Conservation (phyloP, 805 yeast species). For the Saccharomycopsis vini region DNA sequence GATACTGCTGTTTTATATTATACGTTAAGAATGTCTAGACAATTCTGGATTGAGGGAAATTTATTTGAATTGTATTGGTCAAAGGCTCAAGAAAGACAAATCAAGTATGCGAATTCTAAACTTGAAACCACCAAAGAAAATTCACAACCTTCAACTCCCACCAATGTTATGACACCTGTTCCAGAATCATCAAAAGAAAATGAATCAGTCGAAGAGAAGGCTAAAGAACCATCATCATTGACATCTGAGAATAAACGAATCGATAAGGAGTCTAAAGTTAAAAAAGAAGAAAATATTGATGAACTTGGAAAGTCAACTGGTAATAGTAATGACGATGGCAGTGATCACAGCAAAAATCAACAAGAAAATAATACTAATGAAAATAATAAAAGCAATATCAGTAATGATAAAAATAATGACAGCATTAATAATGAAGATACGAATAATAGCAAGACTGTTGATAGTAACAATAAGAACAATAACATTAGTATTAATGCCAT, state of each 20-base stretch:
- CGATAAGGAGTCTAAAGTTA: background rate
- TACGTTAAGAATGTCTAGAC: constrained; percentile 67
- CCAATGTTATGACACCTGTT: too few species aligned
- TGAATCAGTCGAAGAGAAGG: too few species aligned
- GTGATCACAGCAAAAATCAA: too few species aligned
- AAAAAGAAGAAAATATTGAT: background rate
- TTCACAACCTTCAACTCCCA: background rate
- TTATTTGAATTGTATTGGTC: constrained; percentile 80
- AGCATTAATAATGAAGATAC: too few species aligned
- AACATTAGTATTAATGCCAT: background rate
- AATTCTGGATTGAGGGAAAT: constrained; percentile 48
- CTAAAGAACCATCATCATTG: too few species aligned
- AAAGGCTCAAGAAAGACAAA: constrained; percentile 40
- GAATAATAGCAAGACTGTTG: background rate
- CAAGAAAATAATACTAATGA: background rate
- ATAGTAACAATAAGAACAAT: background rate
- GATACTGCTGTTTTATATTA: constrained; percentile 67
- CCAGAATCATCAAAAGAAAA: too few species aligned
- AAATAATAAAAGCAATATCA: background rate
- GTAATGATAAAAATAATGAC: too few species aligned
- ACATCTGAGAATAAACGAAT: too few species aligned
- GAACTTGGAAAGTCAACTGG: background rate
- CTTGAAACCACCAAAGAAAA: constrained; percentile 20
- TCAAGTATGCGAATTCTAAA: constrained; percentile 35
- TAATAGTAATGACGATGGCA: background rate